Evolutionary conservation across 805 yeast species (phyloP).

Genomic region (Teunomyces lycoperdinae): DNA sequence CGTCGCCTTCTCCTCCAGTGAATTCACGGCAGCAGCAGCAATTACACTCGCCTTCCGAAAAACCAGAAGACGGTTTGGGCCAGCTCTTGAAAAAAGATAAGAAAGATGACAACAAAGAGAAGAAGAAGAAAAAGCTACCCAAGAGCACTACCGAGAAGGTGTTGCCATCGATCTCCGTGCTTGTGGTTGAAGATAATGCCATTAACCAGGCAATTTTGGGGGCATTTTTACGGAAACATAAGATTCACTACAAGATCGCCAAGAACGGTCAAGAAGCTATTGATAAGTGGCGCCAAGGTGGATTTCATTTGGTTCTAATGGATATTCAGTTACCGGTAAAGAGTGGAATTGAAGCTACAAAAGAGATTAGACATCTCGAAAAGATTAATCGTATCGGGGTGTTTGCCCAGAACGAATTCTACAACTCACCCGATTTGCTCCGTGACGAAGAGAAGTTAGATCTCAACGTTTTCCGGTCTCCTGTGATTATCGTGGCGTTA

Average conservation of each 20-base stretch:
- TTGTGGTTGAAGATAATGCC: conserved; percentile 94
- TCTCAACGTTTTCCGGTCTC: conserved; percentile 68
- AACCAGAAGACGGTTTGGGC: neutral
- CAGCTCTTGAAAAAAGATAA: neutral
- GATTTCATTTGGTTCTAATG: conserved; percentile 92
- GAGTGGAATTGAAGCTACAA: conserved; percentile 94
- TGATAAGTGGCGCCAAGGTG: conserved; percentile 92
- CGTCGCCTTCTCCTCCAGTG: conserved; percentile 12
- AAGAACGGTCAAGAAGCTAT: conserved; percentile 94
- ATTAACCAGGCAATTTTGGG: conserved; percentile 91
- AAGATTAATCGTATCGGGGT: conserved; percentile 75
- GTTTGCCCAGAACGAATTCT: conserved; percentile 43
- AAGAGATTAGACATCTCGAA: conserved; percentile 84
- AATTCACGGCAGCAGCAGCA: neutral
- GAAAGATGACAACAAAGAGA: neutral
- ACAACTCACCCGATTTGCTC: conserved; percentile 19
- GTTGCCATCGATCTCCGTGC: conserved; percentile 82
- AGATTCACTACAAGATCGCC: conserved; percentile 82
- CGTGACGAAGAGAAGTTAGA: conserved; percentile 56
- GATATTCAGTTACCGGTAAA: conserved; percentile 95
- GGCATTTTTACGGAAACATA: conserved; percentile 79
- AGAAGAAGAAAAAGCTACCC: conserved; percentile 7
- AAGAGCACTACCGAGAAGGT: conserved; percentile 56
- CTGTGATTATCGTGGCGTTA: conserved; percentile 96
- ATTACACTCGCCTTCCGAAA: conserved; percentile 9